Base-by-base conservation (phyloP, 176 grass and related monocot genomes). In the Aegilops sharonensis region DNA sequence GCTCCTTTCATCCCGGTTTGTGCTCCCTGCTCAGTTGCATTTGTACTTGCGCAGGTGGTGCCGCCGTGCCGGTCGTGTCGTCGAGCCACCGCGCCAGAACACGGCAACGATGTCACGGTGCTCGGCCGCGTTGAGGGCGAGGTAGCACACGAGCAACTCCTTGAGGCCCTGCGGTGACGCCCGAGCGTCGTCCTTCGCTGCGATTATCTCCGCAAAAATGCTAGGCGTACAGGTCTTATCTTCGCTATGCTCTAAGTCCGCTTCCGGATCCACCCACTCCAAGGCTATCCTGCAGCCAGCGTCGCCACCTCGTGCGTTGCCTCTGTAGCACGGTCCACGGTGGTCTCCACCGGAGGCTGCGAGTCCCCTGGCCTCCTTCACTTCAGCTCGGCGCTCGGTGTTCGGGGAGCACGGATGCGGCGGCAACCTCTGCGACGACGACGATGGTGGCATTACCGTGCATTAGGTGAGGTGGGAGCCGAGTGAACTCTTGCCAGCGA, bases 81-180 rank as follows among this genome's bases (percentile, higher is more conserved):
- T 6, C 81, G 21, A 87, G 31, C 87, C 92, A 97, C 87, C 88
- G 65, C 92, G 62, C 2, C 88, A 66, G 87, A 97, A 97, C 14
- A 90, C 95, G 75, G 54, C 52, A 78, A 97, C 81, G 86, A 97
- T 95, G 76, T 87, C 79, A 57, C 24, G 74, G 84, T 97, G 90
- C 32, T 90, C 91, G 62, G 74, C 79, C 11, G 83, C 84, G 90
- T 97, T 97, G 81, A 97, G 89, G 13, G 88, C 68, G 70, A 97
- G 83, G 89, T 95, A 95, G 1, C 35, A 36, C 35, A 87, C 81
- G 52, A 97, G 85, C 23, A 97, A 85, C 14, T 95, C 92, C 79
- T 97, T 79, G 0, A 97, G 72, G 3, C 87, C 87, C 59, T 79
- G 82, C 9, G 85, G 42, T 82, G 83, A 68, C 1, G 71, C 71